Evolutionary conservation across 2,329 filamentous ascomycete genomes (phyloP).

Genomic region (Aspergillus melleus): DNA sequence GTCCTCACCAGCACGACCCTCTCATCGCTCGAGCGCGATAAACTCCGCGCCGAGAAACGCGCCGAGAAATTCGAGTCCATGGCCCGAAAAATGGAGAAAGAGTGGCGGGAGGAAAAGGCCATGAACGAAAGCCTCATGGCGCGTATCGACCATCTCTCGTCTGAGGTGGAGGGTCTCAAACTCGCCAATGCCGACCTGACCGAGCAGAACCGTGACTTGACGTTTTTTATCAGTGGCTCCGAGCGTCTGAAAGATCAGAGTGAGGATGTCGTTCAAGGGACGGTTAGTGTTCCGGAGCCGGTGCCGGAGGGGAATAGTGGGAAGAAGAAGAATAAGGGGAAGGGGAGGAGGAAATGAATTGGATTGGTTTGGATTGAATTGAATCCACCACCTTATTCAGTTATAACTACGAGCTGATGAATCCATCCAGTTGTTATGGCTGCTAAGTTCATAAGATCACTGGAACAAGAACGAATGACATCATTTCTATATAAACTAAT

Average conservation of each 20-base stretch:
- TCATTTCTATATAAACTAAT: too few relatives aligned
- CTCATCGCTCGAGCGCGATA: constrained; percentile 69
- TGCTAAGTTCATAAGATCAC: too few relatives aligned
- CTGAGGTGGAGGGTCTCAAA: constrained; percentile 59
- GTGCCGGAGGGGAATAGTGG: constrained; percentile 39
- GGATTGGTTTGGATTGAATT: too few relatives aligned
- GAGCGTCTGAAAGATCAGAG: constrained; percentile 72
- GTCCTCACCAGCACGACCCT: constrained; percentile 59
- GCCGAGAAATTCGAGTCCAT: constrained; percentile 72
- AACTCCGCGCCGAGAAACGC: constrained; percentile 66
- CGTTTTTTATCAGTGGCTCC: constrained; percentile 81
- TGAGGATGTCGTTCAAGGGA: constrained; percentile 75
- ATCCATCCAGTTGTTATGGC: too few relatives aligned
- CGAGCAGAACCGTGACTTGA: constrained; percentile 84
- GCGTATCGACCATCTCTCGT: constrained; percentile 67
- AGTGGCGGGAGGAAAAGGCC: constrained; percentile 82
- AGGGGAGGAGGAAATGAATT: not conserved
- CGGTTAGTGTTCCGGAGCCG: constrained; percentile 62
- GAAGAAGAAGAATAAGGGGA: not conserved
- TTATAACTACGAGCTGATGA: too few relatives aligned
- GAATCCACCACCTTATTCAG: too few relatives aligned
- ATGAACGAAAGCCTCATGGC: constrained; percentile 79
- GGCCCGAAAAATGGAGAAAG: constrained; percentile 71
- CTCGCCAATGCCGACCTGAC: constrained; percentile 68
- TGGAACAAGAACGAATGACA: too few relatives aligned